Evolutionary conservation across 2,329 filamentous ascomycete species (phyloP).

Genomic region (Microascus cirrosus): DNA sequence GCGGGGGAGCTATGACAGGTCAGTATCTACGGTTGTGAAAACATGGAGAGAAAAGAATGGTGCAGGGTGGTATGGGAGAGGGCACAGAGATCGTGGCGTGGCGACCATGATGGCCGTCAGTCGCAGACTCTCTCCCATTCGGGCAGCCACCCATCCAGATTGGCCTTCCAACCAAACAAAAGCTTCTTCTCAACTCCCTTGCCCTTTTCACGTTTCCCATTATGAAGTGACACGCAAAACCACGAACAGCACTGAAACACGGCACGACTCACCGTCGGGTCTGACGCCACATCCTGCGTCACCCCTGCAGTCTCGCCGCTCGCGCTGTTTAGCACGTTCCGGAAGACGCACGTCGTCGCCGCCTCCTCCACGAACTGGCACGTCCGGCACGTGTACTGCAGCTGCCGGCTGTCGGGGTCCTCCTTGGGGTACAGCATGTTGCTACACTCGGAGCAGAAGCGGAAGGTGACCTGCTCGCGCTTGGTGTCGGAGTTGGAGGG

Average conservation of each 20-base stretch:
- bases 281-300: conserved; percentile 90
- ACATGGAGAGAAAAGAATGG: neutral
- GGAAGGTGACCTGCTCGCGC: conserved; percentile 81
- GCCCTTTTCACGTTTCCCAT: neutral
- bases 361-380: conserved; percentile 87
- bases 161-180: neutral
- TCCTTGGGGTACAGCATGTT: conserved; percentile 98
- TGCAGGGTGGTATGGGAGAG: neutral
- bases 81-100: neutral
- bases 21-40: neutral
- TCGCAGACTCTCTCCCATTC: neutral
- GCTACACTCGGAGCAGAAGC: conserved; percentile 97
- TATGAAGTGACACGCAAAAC: neutral
- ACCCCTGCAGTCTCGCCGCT: conserved; percentile 94
- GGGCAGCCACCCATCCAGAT: neutral
- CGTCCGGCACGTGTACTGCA: conserved; percentile 93
- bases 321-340: conserved; percentile 83
- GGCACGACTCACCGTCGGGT: conserved; percentile 85
- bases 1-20: conserved; percentile 64
- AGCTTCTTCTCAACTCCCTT: neutral
- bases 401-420: conserved; percentile 68
- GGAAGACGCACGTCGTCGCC: conserved; percentile 83
- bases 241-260: conserved; percentile 35
- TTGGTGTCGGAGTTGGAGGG: conserved; percentile 29
- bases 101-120: neutral